Percentiles rank a stretch among this genome's conserved stretches.
These are phyloP conservation scores for Fusarium sp. DNA, from an alignment of 2,329 filamentous ascomycete species.

Conservation along the genomic window DNA sequence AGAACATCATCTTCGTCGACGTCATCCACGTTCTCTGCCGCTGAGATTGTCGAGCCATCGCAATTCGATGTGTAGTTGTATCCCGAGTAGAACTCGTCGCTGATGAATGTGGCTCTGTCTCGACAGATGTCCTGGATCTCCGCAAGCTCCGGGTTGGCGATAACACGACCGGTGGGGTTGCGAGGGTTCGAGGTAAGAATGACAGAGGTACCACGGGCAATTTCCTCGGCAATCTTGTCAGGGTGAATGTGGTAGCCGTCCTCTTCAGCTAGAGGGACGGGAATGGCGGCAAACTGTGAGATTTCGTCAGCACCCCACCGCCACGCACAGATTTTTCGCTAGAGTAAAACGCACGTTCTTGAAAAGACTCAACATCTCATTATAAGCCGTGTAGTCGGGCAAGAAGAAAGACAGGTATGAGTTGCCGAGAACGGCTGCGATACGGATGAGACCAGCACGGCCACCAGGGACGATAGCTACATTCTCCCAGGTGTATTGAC, in stretches of 20 bases:
- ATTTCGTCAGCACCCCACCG: not conserved
- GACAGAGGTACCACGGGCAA: slow-evolving; percentile 84
- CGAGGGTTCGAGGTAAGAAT: slow-evolving; percentile 95
- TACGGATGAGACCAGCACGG: slow-evolving; percentile 90
- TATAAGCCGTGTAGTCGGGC: slow-evolving; percentile 95
- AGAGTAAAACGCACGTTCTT: slow-evolving; percentile 67
- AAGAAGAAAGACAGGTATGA: slow-evolving; percentile 94
- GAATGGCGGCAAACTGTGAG: slow-evolving; percentile 76
- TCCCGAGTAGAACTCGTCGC: slow-evolving; percentile 95
- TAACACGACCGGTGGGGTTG: slow-evolving; percentile 91
- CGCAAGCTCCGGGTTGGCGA: slow-evolving; percentile 83
- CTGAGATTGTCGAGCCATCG: slow-evolving; percentile 87
- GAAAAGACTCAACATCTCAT: slow-evolving; percentile 95
- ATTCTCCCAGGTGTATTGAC: slow-evolving; percentile 96
- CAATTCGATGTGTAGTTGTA: slow-evolving; percentile 94
- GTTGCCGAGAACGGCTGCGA: slow-evolving; percentile 92
- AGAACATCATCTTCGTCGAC: slow-evolving; percentile 91
- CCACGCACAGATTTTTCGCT: not conserved
- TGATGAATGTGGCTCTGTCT: slow-evolving; percentile 88
- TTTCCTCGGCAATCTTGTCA: slow-evolving; percentile 91
- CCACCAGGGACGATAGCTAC: slow-evolving; percentile 96
- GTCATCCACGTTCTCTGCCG: slow-evolving; percentile 75
- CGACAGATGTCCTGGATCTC: slow-evolving; percentile 94
- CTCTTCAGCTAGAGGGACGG: slow-evolving; percentile 82
- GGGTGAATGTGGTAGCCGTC: slow-evolving; percentile 95